These are phyloP conservation scores for Pelargonium citronellum DNA, from an alignment of 441 rosid species.

Conservation along the genomic window DNA sequence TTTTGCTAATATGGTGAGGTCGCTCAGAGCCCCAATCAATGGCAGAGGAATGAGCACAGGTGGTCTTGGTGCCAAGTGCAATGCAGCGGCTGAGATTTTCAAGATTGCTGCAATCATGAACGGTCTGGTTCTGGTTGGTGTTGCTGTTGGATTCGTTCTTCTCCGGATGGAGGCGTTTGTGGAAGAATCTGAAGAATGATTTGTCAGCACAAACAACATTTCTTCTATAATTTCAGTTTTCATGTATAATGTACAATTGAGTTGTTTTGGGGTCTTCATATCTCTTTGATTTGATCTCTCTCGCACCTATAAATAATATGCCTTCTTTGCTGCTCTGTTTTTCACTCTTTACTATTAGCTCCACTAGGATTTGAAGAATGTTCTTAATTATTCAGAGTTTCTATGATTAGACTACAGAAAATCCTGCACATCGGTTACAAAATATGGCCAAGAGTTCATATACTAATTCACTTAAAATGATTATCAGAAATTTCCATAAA, in stretches of 20 bases:
- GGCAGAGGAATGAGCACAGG: neutral
- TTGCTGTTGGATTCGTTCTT: constrained; percentile 4
- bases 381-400: no score
- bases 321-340: no score
- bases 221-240: neutral
- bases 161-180: neutral
- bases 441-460: no score
- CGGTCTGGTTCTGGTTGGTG: neutral
- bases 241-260: constrained; percentile 3
- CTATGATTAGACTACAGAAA: no score
- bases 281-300: neutral
- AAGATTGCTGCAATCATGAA: constrained; percentile 3
- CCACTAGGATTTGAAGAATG: no score
- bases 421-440: no score
- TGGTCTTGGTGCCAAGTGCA: neutral
- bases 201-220: neutral
- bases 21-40: neutral
- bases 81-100: neutral
- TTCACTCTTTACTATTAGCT: no score
- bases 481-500: neutral
- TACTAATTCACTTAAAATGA: no score
- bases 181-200: constrained; percentile 1
- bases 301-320: no score
- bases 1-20: no score
- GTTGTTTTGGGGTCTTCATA: neutral